A percentile compares a stretch with the other conserved stretches of the same genome.
phyloP scores from a whole-genome alignment of 2,329 filamentous ascomycete species.

The Pestalotiopsis fici region DNA sequence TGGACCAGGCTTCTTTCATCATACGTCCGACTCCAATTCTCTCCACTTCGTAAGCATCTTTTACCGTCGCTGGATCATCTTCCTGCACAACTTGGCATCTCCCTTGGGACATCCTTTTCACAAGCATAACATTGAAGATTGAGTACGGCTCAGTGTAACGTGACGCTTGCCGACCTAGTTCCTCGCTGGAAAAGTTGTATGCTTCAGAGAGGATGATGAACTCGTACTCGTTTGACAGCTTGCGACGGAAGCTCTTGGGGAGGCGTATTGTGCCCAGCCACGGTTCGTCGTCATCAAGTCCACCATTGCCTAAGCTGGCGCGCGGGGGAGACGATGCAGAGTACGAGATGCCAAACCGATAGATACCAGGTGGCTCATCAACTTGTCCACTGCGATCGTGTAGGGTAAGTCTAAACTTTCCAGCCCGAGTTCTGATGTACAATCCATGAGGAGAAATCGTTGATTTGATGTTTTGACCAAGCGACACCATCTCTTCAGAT shows the following conservation, averaged over 20 bases:
- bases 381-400: neutral
- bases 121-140: slow-evolving; percentile 7
- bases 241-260: neutral
- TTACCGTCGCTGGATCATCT: neutral
- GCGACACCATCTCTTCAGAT: rapidly evolving
- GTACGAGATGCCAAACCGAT: neutral
- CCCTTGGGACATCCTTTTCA: neutral
- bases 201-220: slow-evolving; percentile 9
- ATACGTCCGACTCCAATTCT: neutral
- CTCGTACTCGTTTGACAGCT: slow-evolving; percentile 4
- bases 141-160: neutral
- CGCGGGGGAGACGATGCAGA: neutral
- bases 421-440: neutral
- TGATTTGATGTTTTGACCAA: neutral
- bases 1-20: neutral
- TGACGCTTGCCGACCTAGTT: neutral
- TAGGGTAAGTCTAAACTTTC: neutral
- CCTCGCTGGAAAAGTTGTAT: slow-evolving; percentile 9
- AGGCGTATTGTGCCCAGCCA: slow-evolving; percentile 11
- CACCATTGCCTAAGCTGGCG: neutral
- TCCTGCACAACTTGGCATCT: neutral
- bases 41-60: neutral
- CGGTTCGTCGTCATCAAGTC: neutral
- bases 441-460: neutral
- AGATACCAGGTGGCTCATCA: neutral